Percentiles rank a stretch among this genome's conserved stretches.
These are phyloP conservation scores for Debaryomycetaceae sp. DNA, from an alignment of 1,139 yeast genomes.

Conservation along the genomic window DNA sequence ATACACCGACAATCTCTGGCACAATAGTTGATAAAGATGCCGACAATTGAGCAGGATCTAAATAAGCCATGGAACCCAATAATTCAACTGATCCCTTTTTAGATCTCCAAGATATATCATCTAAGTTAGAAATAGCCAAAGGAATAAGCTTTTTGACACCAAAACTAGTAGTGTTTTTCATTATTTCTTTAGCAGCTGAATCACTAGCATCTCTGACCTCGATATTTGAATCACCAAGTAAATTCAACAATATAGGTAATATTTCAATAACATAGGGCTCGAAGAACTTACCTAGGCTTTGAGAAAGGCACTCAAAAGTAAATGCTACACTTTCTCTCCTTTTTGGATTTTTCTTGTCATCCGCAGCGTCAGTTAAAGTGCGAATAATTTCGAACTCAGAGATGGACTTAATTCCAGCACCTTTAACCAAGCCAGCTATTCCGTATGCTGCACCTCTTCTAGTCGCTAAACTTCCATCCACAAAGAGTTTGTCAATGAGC, in stretches of 20 bases:
- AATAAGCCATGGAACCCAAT: conserved; percentile 95
- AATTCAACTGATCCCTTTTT: conserved; percentile 96
- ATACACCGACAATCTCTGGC: conserved; percentile 93
- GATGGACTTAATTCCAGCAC: conserved; percentile 77
- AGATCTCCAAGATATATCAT: conserved; percentile 93
- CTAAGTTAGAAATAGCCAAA: conserved; percentile 78
- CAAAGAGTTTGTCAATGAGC: conserved; percentile 59
- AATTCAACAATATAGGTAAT: conserved; percentile 73
- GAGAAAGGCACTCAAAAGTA: conserved; percentile 82
- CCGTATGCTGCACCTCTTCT: conserved; percentile 97
- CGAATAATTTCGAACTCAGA: conserved; percentile 76
- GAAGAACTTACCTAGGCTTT: conserved; percentile 67
- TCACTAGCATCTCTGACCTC: conserved; percentile 92
- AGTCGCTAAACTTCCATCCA: conserved; percentile 46
- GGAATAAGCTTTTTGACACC: conserved; percentile 94
- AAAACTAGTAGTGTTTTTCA: conserved; percentile 87
- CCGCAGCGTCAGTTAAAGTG: conserved; percentile 77
- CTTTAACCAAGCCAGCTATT: conserved; percentile 87
- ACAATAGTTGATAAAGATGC: conserved; percentile 84
- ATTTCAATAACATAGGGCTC: conserved; percentile 94
- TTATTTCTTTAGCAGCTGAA: conserved; percentile 79
- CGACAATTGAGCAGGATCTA: conserved; percentile 92
- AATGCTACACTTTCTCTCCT: conserved; percentile 88
- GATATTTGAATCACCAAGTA: conserved; percentile 78
- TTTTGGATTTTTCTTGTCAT: conserved; percentile 72